Percentiles rank a stretch among this genome's conserved stretches.
These are phyloP conservation scores for Eucalyptus lansdowneana DNA, from an alignment of 345 rosid species.

Conservation along the genomic window DNA sequence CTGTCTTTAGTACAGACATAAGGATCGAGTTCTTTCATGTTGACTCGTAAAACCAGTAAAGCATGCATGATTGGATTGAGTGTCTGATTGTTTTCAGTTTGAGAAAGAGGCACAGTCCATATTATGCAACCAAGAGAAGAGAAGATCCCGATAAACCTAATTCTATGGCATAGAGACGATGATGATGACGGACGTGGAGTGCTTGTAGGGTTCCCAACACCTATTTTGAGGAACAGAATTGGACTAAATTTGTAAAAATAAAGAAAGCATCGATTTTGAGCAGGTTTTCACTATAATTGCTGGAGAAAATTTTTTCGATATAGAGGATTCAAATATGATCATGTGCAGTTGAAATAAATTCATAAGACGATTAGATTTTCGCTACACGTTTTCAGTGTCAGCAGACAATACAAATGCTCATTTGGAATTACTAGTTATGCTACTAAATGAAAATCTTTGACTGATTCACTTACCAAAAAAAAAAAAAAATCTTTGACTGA, in stretches of 20 bases:
- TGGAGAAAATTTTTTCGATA: accelerated
- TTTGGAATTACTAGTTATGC: not conserved
- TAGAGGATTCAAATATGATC: not conserved
- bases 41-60: too few species aligned
- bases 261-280: not conserved
- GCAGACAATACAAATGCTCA: not conserved
- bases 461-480: not conserved
- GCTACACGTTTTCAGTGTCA: not conserved
- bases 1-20: not conserved
- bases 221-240: not conserved
- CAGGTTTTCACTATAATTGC: not conserved
- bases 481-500: not conserved
- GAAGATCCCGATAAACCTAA: not conserved
- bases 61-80: too few species aligned
- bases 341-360: not conserved
- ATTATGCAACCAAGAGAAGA: not conserved
- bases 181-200: not conserved
- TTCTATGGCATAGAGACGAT: not conserved
- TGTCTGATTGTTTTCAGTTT: too few species aligned
- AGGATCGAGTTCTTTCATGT: too few species aligned
- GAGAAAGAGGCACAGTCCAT: too few species aligned
- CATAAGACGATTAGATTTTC: not conserved
- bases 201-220: not conserved
- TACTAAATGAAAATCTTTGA: not conserved
- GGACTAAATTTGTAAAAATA: not conserved